Conservation (phyloP, 208 protist species). For the Angomonas ambiguus region DNA sequence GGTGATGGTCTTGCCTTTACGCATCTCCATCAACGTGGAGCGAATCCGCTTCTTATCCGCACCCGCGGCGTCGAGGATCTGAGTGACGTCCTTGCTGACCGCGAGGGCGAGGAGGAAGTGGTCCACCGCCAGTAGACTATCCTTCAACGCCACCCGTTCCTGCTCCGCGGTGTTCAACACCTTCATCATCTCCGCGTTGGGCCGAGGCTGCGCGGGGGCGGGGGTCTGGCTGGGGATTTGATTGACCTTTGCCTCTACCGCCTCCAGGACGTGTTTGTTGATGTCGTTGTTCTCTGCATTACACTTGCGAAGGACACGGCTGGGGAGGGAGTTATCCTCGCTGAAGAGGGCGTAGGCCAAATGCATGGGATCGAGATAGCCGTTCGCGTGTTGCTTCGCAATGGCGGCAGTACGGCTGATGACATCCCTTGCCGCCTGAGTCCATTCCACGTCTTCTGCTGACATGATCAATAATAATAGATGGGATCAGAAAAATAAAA, state of each 20-base stretch:
- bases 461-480: constrained; percentile 5
- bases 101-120: constrained; percentile 76
- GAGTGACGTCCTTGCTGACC: constrained; percentile 46
- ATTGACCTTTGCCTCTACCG: constrained; percentile 34
- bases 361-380: constrained; percentile 65
- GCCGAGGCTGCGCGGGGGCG: constrained; percentile 53
- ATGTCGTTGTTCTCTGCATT: constrained; percentile 18
- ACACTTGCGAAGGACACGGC: constrained; percentile 61
- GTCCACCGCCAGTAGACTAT: constrained; percentile 72
- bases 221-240: constrained; percentile 58
- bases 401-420: constrained; percentile 1
- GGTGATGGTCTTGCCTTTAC: constrained; percentile 20
- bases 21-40: constrained; percentile 65
- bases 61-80: constrained; percentile 63
- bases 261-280: constrained; percentile 32
- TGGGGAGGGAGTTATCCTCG: constrained; percentile 55
- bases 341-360: constrained; percentile 52
- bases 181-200: constrained; percentile 64
- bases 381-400: constrained; percentile 21
- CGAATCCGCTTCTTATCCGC: constrained; percentile 54
- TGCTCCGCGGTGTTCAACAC: constrained; percentile 82
- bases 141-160: constrained; percentile 57
- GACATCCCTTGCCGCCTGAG: constrained; percentile 7
- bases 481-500: neutral
- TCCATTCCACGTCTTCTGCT: constrained; percentile 46